Evolutionary conservation across 2,329 filamentous ascomycete genomes (phyloP).

Genomic region (Colletotrichum camelliae): DNA sequence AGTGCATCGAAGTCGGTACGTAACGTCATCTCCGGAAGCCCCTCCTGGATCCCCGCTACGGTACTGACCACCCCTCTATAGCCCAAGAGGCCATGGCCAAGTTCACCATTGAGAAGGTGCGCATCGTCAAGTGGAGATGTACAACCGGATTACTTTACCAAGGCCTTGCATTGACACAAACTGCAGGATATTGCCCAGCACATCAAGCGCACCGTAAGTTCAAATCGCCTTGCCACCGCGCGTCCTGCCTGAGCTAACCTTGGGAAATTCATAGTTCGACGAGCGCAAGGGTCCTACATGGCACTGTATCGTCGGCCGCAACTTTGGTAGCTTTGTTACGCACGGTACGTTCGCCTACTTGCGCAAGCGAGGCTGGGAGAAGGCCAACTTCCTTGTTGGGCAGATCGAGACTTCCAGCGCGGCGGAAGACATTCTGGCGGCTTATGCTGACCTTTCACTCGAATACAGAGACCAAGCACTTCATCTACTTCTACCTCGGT

Average conservation of each 20-base stretch:
- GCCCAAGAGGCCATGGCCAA: constrained; percentile 69
- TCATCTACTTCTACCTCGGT: constrained; percentile 99
- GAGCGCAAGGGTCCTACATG: constrained; percentile 96
- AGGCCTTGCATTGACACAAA: constrained; percentile 5
- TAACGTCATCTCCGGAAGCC: constrained; percentile 24
- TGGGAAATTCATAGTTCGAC: constrained; percentile 74
- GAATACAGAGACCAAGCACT: constrained; percentile 91
- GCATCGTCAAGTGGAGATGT: neutral
- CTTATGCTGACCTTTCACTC: constrained; percentile 11
- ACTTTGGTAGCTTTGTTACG: constrained; percentile 99
- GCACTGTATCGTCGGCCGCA: constrained; percentile 98
- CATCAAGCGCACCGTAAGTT: constrained; percentile 87
- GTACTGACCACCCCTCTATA: constrained; percentile 32
- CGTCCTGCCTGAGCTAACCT: neutral
- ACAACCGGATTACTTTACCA: neutral
- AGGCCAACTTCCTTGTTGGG: neutral
- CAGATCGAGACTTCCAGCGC: neutral
- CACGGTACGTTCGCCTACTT: constrained; percentile 73
- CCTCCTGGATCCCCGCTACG: neutral
- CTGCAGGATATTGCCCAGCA: constrained; percentile 88
- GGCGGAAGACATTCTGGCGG: neutral
- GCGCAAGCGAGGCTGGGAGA: neutral
- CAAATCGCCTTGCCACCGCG: neutral
- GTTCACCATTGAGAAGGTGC: constrained; percentile 67
- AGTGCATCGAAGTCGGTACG: constrained; percentile 95